Evolutionary conservation across 495 filamentous ascomycete genomes (phyloP).

Genomic region (Aspergillus wentii): DNA sequence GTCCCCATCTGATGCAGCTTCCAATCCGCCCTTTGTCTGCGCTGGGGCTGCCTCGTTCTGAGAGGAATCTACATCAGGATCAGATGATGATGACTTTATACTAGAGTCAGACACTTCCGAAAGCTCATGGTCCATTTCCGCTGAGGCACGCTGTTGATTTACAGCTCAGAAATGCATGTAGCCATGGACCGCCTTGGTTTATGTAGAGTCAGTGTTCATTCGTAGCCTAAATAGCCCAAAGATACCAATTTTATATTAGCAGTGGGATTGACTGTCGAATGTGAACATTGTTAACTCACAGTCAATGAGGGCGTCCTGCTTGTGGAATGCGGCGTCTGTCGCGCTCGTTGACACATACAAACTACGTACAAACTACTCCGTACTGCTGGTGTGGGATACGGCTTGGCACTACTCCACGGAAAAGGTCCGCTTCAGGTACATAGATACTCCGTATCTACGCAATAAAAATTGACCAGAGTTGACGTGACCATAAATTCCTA

Average conservation of each 20-base stretch:
- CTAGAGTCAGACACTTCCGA: slow-evolving; percentile 19
- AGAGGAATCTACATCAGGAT: slow-evolving; percentile 9
- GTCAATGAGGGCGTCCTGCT: too few relatives aligned
- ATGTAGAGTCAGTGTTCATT: too few relatives aligned
- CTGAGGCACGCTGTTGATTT: slow-evolving; percentile 2
- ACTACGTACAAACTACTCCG: too few relatives aligned
- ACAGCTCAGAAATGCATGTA: slow-evolving; percentile 9
- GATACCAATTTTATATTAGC: too few relatives aligned
- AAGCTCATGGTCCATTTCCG: slow-evolving; percentile 31
- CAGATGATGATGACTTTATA: slow-evolving; percentile 12
- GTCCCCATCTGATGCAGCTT: slow-evolving; percentile 8
- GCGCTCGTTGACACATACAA: too few relatives aligned
- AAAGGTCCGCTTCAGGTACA: slow-evolving; percentile 6
- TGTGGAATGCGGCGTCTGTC: slow-evolving; percentile 5
- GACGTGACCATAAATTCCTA: too few relatives aligned
- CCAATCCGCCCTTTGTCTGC: slow-evolving; percentile 6
- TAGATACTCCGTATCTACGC: background rate
- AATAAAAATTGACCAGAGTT: background rate
- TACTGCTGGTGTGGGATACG: too few relatives aligned
- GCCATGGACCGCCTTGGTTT: too few relatives aligned
- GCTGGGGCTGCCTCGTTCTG: slow-evolving; percentile 8
- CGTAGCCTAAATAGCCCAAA: too few relatives aligned
- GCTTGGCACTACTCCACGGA: too few relatives aligned
- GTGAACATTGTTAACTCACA: too few relatives aligned
- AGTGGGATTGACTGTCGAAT: too few relatives aligned